These are phyloP conservation scores for Strigomonas galati DNA, from an alignment of 208 protist species.

Conservation along the genomic window DNA sequence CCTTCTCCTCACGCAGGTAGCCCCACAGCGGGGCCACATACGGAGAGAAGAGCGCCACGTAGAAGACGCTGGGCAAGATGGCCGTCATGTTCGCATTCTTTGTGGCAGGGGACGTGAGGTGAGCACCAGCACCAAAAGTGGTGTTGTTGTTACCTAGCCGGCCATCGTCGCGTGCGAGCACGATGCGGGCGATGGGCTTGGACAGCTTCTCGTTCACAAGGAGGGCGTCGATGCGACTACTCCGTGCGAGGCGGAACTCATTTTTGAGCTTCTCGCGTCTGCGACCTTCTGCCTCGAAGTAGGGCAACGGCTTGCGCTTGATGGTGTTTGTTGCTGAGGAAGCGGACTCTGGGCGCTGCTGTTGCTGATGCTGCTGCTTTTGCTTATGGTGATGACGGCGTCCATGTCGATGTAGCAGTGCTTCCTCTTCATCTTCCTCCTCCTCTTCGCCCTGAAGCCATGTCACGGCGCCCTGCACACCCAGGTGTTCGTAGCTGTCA, in stretches of 20 bases:
- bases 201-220: conserved; percentile 45
- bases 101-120: not conserved
- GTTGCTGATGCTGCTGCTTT: not conserved
- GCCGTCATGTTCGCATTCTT: not conserved
- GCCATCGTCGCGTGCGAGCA: conserved; percentile 19
- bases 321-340: not conserved
- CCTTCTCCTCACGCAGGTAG: conserved; percentile 56
- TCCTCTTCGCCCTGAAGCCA: conserved; percentile 51
- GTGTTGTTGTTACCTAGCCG: not conserved
- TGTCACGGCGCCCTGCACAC: conserved; percentile 28
- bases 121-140: not conserved
- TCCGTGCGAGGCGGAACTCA: conserved; percentile 60
- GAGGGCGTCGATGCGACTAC: conserved; percentile 52
- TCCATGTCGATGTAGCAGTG: not conserved
- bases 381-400: not conserved
- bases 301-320: conserved; percentile 17
- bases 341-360: conserved; percentile 4
- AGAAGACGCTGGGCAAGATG: conserved; percentile 37
- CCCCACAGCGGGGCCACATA: conserved; percentile 59
- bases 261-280: conserved; percentile 61
- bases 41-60: conserved; percentile 48
- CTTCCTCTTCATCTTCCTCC: conserved; percentile 8
- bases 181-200: conserved; percentile 56
- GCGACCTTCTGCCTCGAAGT: conserved; percentile 47
- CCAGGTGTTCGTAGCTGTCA: conserved; percentile 41